A percentile compares a stretch with the other conserved stretches of the same genome.
phyloP scores from a whole-genome alignment of 2,329 filamentous ascomycete genomes.

The Leptographium flavum region DNA sequence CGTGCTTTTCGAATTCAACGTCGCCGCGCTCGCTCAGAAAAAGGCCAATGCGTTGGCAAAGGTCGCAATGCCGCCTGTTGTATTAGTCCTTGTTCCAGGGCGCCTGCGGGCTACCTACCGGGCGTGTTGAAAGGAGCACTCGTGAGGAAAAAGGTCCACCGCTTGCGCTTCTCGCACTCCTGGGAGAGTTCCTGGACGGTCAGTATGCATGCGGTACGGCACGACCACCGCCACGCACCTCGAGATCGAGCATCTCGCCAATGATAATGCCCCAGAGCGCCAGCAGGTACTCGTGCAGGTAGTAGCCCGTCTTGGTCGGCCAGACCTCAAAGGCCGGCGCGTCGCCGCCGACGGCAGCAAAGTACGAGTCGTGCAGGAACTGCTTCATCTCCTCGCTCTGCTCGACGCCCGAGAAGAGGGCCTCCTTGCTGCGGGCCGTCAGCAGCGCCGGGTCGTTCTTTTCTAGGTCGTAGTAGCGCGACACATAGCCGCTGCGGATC shows the following conservation, averaged over 20 bases:
- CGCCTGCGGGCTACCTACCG: not conserved
- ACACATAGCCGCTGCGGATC: slow-evolving; percentile 36
- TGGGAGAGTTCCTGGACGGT: not conserved
- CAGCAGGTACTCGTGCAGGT: slow-evolving; percentile 10
- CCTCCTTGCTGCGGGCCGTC: not conserved
- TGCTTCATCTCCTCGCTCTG: slow-evolving; percentile 31
- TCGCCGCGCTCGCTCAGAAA: not conserved
- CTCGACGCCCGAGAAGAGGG: slow-evolving; percentile 27
- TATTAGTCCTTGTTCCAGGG: not conserved
- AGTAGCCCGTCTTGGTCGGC: slow-evolving; percentile 12
- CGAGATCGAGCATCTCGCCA: slow-evolving; percentile 29
- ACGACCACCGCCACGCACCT: slow-evolving; percentile 11
- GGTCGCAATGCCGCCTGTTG: slow-evolving; percentile 3
- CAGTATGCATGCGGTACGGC: not conserved
- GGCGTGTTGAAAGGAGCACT: slow-evolving; percentile 5
- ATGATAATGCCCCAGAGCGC: slow-evolving; percentile 15
- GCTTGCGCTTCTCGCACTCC: slow-evolving; percentile 5
- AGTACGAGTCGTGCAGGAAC: slow-evolving; percentile 42
- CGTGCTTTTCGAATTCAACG: too few species aligned
- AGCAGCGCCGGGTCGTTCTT: slow-evolving; percentile 1
- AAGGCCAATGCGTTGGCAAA: slow-evolving; percentile 5
- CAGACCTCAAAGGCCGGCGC: slow-evolving; percentile 35
- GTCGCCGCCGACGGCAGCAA: slow-evolving; percentile 43
- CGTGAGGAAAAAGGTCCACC: slow-evolving; percentile 5
- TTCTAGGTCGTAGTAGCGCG: slow-evolving; percentile 23